Conservation (phyloP, 805 yeast genomes). For the Zygosaccharomyces bisporus region DNA sequence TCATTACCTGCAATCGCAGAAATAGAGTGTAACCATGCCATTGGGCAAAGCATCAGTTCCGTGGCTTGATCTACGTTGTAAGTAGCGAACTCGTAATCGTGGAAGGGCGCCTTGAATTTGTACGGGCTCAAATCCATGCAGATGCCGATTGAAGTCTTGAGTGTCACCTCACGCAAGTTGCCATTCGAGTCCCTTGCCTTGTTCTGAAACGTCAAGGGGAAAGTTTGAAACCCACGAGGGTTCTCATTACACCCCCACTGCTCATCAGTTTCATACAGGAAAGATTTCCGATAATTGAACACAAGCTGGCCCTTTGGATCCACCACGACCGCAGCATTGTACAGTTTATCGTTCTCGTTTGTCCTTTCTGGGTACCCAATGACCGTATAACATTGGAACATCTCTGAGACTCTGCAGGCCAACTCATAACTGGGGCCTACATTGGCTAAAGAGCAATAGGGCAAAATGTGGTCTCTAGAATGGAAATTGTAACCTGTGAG, state of each 20-base stretch:
- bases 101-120: constrained; percentile 75
- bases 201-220: constrained; percentile 40
- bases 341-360: constrained; percentile 35
- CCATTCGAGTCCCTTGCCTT: constrained; percentile 14
- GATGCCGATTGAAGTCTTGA: constrained; percentile 66
- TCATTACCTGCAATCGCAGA: constrained; percentile 36
- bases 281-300: constrained; percentile 70
- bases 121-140: constrained; percentile 95
- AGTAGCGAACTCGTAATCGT: constrained; percentile 64
- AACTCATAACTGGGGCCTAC: constrained; percentile 50
- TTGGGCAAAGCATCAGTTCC: constrained; percentile 66
- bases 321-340: constrained; percentile 69
- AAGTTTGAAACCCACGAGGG: constrained; percentile 53
- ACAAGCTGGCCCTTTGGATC: constrained; percentile 55
- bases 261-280: constrained; percentile 74
- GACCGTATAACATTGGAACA: constrained; percentile 59
- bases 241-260: constrained; percentile 75
- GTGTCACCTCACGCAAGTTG: constrained; percentile 24
- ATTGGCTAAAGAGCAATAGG: constrained; percentile 47
- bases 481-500: constrained; percentile 78
- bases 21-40: constrained; percentile 72
- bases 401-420: constrained; percentile 52
- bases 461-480: constrained; percentile 45
- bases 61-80: constrained; percentile 47
- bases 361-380: constrained; percentile 75